These are phyloP conservation scores for Trichosporon sp. DNA, from an alignment of 1,284 basidiomycete genomes.

Conservation along the genomic window DNA sequence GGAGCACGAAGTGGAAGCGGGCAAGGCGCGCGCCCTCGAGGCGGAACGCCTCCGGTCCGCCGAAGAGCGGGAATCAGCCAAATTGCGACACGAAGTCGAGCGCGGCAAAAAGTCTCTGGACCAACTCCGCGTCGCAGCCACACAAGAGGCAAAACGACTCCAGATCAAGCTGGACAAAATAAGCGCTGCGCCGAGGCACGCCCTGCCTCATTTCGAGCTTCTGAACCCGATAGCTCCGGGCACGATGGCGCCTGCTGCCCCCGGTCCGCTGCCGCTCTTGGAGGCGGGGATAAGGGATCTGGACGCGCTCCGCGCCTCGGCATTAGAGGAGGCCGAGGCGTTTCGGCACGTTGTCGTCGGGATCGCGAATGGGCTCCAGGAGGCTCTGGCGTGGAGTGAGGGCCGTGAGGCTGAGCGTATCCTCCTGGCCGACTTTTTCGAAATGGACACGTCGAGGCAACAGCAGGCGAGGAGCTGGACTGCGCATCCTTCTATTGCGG, in stretches of 20 bases:
- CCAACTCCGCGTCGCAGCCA: conserved; percentile 42
- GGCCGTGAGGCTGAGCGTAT: conserved; percentile 6
- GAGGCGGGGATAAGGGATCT: conserved; percentile 70
- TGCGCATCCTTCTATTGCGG: conserved; percentile 43
- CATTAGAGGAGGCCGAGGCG: conserved; percentile 64
- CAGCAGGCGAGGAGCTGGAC: conserved; percentile 35
- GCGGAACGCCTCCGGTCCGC: conserved; percentile 22
- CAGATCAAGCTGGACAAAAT: conserved; percentile 76
- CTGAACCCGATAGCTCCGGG: conserved; percentile 41
- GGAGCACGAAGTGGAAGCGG: conserved; percentile 55
- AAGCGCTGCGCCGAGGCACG: conserved; percentile 66
- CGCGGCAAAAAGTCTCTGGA: conserved; percentile 43
- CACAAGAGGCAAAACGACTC: conserved; percentile 62
- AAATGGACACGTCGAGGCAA: conserved; percentile 3
- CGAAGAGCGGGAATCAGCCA: conserved; percentile 64
- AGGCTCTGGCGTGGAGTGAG: conserved; percentile 42
- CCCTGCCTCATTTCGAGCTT: conserved; percentile 30
- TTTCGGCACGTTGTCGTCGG: conserved; percentile 64
- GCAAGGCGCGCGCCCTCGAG: conserved; percentile 59
- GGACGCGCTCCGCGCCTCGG: conserved; percentile 59
- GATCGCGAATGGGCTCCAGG: conserved; percentile 63
- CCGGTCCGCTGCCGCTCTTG: conserved; percentile 52
- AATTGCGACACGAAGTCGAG: conserved; percentile 32
- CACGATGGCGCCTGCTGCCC: conserved; percentile 25
- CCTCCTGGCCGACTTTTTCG: conserved; percentile 9